Conservation (phyloP, 2,329 filamentous ascomycete species). For the Phoma sp. region DNA sequence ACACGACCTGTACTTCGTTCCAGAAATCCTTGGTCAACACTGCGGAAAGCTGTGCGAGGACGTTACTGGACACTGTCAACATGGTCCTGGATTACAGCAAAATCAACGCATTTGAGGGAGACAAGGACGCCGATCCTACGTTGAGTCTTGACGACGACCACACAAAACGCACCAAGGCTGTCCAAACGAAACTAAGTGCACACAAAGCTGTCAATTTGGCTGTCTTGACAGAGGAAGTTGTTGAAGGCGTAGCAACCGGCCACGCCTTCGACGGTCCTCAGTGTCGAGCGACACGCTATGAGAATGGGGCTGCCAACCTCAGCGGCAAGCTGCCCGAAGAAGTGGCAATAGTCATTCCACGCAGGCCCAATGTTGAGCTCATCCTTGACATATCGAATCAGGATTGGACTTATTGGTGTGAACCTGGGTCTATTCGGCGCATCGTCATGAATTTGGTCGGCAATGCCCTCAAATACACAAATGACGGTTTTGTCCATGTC, state of each 20-base stretch:
- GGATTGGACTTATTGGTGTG: constrained; percentile 42
- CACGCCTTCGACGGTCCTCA: constrained; percentile 47
- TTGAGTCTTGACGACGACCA: not conserved
- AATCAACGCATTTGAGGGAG: constrained; percentile 40
- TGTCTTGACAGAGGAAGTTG: constrained; percentile 57
- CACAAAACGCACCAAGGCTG: not conserved
- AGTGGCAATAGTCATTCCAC: not conserved
- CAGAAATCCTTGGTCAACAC: constrained; percentile 53
- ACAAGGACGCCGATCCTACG: constrained; percentile 19
- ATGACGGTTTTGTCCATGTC: constrained; percentile 21
- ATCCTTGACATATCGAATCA: constrained; percentile 52
- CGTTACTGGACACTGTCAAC: constrained; percentile 52
- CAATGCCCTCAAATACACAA: constrained; percentile 32
- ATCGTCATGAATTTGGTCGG: constrained; percentile 34
- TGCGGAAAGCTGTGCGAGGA: constrained; percentile 56
- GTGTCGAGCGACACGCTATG: constrained; percentile 1
- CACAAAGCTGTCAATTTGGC: constrained; percentile 51
- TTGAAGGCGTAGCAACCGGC: constrained; percentile 59
- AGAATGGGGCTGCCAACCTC: not conserved
- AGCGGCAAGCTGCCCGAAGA: not conserved
- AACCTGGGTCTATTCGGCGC: constrained; percentile 20
- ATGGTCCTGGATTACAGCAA: constrained; percentile 31
- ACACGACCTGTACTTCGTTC: constrained; percentile 46
- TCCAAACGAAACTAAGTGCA: constrained; percentile 40
- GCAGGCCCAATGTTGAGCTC: constrained; percentile 44